Base-by-base conservation (phyloP, 192 early-diverging fungal species). In the Coemansia pectinata region DNA sequence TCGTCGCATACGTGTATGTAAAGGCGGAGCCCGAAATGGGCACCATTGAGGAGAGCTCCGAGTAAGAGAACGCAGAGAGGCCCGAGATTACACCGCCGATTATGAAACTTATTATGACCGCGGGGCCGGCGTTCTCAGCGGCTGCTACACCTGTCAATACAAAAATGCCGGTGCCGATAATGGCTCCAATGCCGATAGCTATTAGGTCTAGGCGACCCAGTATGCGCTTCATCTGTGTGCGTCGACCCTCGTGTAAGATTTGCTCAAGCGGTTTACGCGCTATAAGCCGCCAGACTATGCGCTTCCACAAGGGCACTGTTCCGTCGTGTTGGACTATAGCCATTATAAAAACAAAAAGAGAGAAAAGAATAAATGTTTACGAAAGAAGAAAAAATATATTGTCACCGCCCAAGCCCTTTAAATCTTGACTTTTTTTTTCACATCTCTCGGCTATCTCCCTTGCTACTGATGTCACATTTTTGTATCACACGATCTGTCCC, bases 11-110 rank as follows among this genome's bases (percentile, higher is more conserved):
- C 2, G 90, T 87, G 59, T 90, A 97, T 0, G 92, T 91, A 72
- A 95, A 97, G 6, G 95, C 92, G 0, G 93, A 94, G 6, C 95
- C 94, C 8, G 93, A 88, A 15, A 94, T 87, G 1, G 94, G 93
- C 23, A 96, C 87, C 90, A 93, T 91, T 9, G 93, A 90, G 0
- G 92, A 88, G 80, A 97, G 83, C 79, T 97, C 94, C 9, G 93
- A 89, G 67, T 95, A 97, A 44, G 90, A 93, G 2, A 97, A 84
- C 1, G 90, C 90, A 2, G 93, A 91, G 62, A 95, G 83, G 11
- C 85, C 89, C 27, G 89, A 84, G 19, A 90, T 86, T 27, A 95
- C 63, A 11, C 91, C 93, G 19, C 92, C 88, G 10, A 97, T 87
- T 29, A 94, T 60, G 45, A 93, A 94, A 17, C 93, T 93, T 38